Evolutionary conservation across 495 filamentous ascomycete genomes (phyloP).

Genomic region (Cercophora newfieldiana): DNA sequence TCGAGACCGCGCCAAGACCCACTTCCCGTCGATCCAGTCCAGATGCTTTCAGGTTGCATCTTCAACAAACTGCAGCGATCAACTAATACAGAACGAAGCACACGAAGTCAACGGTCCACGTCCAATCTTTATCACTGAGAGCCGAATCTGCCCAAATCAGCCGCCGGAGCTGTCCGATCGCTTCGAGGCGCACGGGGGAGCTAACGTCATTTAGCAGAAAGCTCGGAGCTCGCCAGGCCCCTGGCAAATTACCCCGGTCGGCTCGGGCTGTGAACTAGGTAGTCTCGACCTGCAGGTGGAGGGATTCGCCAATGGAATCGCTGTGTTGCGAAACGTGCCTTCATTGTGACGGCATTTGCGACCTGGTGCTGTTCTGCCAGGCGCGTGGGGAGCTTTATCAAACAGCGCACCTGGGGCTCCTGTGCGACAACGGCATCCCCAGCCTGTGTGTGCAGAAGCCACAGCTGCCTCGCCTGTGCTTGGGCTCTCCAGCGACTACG

Average conservation of each 20-base stretch:
- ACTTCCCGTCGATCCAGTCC: not conserved
- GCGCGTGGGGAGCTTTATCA: not conserved
- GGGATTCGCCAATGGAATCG: slow-evolving; percentile 34
- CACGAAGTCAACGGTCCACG: too few relatives aligned
- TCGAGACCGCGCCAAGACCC: slow-evolving; percentile 5
- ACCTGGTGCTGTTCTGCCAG: not conserved
- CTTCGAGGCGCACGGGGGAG: not conserved
- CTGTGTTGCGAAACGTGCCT: slow-evolving; percentile 27
- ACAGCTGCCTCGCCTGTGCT: not conserved
- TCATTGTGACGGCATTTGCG: slow-evolving; percentile 20
- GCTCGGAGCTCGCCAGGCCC: not conserved
- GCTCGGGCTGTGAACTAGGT: not conserved
- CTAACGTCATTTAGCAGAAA: not conserved
- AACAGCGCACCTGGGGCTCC: not conserved
- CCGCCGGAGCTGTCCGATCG: not conserved
- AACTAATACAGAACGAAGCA: too few relatives aligned
- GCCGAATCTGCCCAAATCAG: not conserved
- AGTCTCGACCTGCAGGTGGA: not conserved
- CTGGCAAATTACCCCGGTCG: not conserved
- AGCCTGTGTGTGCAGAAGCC: not conserved
- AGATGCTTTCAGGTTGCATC: not conserved
- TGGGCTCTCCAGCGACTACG: not conserved
- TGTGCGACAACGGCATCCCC: not conserved
- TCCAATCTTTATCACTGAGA: not conserved
- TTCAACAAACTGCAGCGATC: too few relatives aligned